Conservation (phyloP, 164 flowering plant genomes). For the Cinnamomum micranthum region DNA sequence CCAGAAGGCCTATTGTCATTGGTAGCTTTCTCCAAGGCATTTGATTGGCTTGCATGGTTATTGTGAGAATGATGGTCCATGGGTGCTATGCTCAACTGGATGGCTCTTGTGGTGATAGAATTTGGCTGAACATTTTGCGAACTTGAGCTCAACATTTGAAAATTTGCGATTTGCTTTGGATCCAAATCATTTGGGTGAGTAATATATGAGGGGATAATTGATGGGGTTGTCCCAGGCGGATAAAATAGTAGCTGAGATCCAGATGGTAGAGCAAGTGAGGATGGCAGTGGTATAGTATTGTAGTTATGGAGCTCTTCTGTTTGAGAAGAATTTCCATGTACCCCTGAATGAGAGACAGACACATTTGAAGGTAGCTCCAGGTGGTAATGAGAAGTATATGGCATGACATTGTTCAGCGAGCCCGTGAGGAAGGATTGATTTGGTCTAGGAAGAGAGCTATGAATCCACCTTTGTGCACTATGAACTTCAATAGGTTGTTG, state of each 20-base stretch:
- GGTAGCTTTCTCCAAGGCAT: too few species aligned
- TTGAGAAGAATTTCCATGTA: slow-evolving; percentile 32
- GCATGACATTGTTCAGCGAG: background rate
- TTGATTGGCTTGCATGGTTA: slow-evolving; percentile 12
- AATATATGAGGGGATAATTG: slow-evolving; percentile 31
- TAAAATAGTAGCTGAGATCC: slow-evolving; percentile 44
- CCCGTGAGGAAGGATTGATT: background rate
- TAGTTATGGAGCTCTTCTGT: slow-evolving; percentile 33
- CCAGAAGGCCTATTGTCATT: too few species aligned
- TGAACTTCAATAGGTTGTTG: background rate
- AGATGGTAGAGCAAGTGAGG: slow-evolving; percentile 32
- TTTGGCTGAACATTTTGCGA: slow-evolving; percentile 27
- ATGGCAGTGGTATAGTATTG: slow-evolving; percentile 30
- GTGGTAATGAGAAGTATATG: slow-evolving; percentile 19
- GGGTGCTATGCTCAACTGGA: slow-evolving; percentile 27
- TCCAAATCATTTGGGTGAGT: slow-evolving; percentile 27
- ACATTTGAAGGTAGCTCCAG: slow-evolving; percentile 42
- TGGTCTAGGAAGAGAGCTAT: background rate
- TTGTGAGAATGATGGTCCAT: slow-evolving; percentile 21
- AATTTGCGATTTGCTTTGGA: slow-evolving; percentile 39
- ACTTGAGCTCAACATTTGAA: slow-evolving; percentile 40
- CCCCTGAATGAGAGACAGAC: slow-evolving; percentile 29
- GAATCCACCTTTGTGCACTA: background rate
- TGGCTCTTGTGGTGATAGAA: slow-evolving; percentile 36
- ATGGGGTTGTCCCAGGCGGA: slow-evolving; percentile 27